Base-by-base conservation (phyloP, 495 filamentous ascomycete genomes). In the Penicillium paradoxum region DNA sequence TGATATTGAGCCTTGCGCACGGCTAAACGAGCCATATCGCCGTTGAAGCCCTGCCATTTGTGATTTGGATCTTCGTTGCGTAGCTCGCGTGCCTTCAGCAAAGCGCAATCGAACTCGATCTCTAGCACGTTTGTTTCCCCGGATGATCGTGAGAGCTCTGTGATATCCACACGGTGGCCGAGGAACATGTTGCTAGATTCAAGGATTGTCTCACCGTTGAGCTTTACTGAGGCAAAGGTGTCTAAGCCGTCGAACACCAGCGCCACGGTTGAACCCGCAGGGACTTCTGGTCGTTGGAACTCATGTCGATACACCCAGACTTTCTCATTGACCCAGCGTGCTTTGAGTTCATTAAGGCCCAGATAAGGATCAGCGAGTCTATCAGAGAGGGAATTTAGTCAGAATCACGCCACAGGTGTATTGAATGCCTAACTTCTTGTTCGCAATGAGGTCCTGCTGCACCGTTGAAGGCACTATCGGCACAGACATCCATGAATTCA, bases 1-100 rank as follows among this genome's bases (percentile, higher is more conserved):
- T 93, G 89, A 59, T 95, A 96, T 69, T 95, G 90, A 2, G 87
- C 84, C 63, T 91, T 95, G 54, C 87, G 75, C 10, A 88, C 87
- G n/a, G 82, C 85, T 57, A 91, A 63, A 33, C 89, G 73, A n/a
- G 86, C 83, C 22, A 72, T 80, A 54, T 92, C 88, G 4, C 88
- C 89, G 57, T 92, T 92, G 80, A 87, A 95, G 46, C 80, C 74
- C 3, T 70, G 76, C 79, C 74, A 83, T 25, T 69, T 70, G 57
- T 83, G 80, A 4, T 73, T 62, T 17, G 70, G 65, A 41, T 81
- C 55, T 37, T 73, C 51, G 38, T 70, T 64, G 11, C 70, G 66
- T 5, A 80, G 58, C 56, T 79, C 72, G 29, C 69, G 68, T 15
- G 79, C 79, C 45, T 68, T 73, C 21, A 76, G 51, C 21, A 73